Evolutionary conservation across 2,329 filamentous ascomycete genomes (phyloP), one percentile per base, ranked within the genome.

Genomic region (Cryphonectria radicalis): DNA sequence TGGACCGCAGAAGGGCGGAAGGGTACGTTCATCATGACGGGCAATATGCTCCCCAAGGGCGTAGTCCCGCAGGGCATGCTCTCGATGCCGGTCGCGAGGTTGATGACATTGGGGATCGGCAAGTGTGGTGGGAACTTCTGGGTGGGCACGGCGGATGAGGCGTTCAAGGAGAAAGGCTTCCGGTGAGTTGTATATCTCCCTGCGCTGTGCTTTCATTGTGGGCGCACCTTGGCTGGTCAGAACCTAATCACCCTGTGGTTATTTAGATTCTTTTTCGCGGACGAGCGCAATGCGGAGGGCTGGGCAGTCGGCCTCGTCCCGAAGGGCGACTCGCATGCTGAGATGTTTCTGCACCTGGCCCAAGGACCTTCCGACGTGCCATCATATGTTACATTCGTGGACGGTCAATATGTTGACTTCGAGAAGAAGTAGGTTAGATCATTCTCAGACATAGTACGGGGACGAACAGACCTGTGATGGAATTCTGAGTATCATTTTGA

Each of bases 211-310:
- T 5, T 32, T 40, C 37, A 13, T 3, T 57, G 25, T 28, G 25
- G 53, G 53, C 53, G 5, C 6, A 50, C 43, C 53, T 28, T 57
- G 53, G 53, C 53, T 57, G 25, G 32, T 5, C 11, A 50, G 19
- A 50, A 50, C 25, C n/a, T 32, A 4, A 13, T 14, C 7, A 40
- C 37, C 37, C 2, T 57, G n/a, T 28, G 53, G 25, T n/a, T 40
- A 40, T 40, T 7, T 19, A 72, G 70, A 25, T 72, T 72, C n/a
- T 69, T 50, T 40, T 72, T n/a, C 63, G 70, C 70, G n/a, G 70
- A 72, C 55, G 70, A 72, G 70, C 60, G 70, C 19, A 69, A 50
- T 43, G 19, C 42, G 3, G 62, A 72, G 42, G 67, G 67, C 19
- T 7, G 28, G 6, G 25, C 40, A 1, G 32, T 67, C 19, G 70